Evolutionary conservation across 805 yeast genomes (phyloP), one percentile per base, ranked within the genome.

Genomic region (Priceomyces castillae): DNA sequence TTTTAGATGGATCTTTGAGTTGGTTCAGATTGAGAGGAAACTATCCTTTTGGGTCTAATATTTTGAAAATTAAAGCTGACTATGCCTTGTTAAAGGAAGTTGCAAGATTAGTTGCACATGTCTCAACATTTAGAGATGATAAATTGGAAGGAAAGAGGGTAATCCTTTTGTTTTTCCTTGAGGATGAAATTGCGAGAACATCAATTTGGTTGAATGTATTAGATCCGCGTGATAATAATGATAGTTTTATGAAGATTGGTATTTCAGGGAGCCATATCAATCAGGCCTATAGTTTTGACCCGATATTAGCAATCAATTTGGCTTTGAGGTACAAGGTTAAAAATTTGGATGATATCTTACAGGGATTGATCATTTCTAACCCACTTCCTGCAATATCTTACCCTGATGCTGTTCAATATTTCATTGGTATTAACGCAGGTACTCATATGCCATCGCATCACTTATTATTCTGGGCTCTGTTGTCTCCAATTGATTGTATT

Each of bases 1-100:
- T 90, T 12, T 59, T 86, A 18, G 80, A 78, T 43, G 89, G 88
- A 14, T 77, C 84, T 0, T 71, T 94, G 34, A 74, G 84, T 1
- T 90, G 98, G 97, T 94, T 89, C 58, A 72, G 71, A 18, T 73
- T 69, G 37, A 71, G 78, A 16, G 71, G 80, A 1, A 69, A 75
- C 3, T 84, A 84, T 68, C 97, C 98, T 12, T 90, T 76, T 66
- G 98, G 99, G 2, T 84, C 89, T 9, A 89, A 92, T 57, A 73
- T 78, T 35, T 63, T 87, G 48, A 81, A 81, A 57, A 80, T 82
- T 40, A 82, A 81, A 49, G 78, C 88, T 1, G 96, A 90, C 54
- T 73, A 77, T 53, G 68, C 73, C 3, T 63, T 83, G 39, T 67
- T 92, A 50, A 67, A 73, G 22, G 81, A 77, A 18, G 73, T 86